Conservation (phyloP, 2,329 filamentous ascomycete genomes). For the Rhynchosporium secalis region DNA sequence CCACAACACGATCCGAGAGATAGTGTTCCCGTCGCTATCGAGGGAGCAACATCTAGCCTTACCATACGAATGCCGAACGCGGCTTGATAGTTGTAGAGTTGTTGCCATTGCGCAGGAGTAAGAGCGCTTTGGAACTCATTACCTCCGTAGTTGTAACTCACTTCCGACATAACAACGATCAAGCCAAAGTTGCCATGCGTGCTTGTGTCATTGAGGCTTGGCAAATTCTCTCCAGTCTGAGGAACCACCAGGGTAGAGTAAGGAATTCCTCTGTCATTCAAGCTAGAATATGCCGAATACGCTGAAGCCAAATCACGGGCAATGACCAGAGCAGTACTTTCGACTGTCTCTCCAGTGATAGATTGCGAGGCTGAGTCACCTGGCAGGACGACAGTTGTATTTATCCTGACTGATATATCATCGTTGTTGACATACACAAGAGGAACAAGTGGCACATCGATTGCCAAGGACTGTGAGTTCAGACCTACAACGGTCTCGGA, state of each 20-base stretch:
- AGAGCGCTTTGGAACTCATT: conserved; percentile 40
- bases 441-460: conserved; percentile 1
- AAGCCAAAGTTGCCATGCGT: conserved; percentile 58
- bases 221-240: conserved; percentile 51
- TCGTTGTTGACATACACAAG: conserved; percentile 8
- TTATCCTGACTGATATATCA: conserved; percentile 10
- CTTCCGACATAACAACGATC: conserved; percentile 48
- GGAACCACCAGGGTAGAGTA: conserved; percentile 57
- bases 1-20: conserved; percentile 47
- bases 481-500: conserved; percentile 11
- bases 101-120: conserved; percentile 55
- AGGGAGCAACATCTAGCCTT: conserved; percentile 57
- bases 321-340: conserved; percentile 55
- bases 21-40: conserved; percentile 47
- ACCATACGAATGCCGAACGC: conserved; percentile 61
- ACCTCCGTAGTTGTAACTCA: conserved; percentile 51
- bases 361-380: not conserved
- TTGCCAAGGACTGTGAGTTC: conserved; percentile 23
- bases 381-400: conserved; percentile 9
- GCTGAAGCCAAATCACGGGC: conserved; percentile 53
- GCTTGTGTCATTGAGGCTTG: conserved; percentile 49
- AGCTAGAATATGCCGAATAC: conserved; percentile 51
- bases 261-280: conserved; percentile 62
- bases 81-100: conserved; percentile 57
- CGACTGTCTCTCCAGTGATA: not conserved